Base-by-base conservation (phyloP, 345 rosid genomes). In the Garcia nutans region DNA sequence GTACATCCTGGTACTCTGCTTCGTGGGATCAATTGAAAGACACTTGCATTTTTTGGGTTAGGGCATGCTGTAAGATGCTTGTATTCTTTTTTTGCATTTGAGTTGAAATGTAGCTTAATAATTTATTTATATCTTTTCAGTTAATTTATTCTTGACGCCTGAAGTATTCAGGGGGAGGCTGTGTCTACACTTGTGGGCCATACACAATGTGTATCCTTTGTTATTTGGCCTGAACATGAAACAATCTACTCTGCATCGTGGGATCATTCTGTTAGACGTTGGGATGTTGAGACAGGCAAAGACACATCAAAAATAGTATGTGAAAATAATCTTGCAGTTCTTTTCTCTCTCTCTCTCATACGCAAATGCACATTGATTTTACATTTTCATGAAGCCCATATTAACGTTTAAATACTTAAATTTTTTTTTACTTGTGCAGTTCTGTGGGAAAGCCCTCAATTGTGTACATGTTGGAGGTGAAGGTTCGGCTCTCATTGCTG, bases 211-310 rank as follows among this genome's bases (percentile, higher is more conserved):
- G 90, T 96, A 33, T 92, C 97, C 54, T 86, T 93, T 49, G 97
- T 96, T 68, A 79, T 86, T 78, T 96, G 99, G 99, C 97, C 97
- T 26, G 88, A 90, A 79, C 64, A 59, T 6, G 90, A 86, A 74
- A 83, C 88, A 16, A 86, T 96, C 60, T 93, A 89, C 77, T 96
- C 98, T 76, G 82, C 94, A 66, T 96, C 99, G 15, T 93, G 96
- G 98, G 99, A 96, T 83, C 97, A 93, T 76, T 92, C 98, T 71
- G 81, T 96, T 42, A 92, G 91, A 75, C 83, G 78, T 79, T 96
- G 99, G 99, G 98, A 93, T 84, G 91, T 86, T 19, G 89, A 87
- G 84, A 88, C 91, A 8, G 94, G 98, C 81, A 96, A 89, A 91
- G 94, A 89, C 82, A 65, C 82, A 31, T 84, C 84, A 24, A 86